Conservation (phyloP, 2,329 filamentous ascomycete species). For the Leptoxyphium fumago region DNA sequence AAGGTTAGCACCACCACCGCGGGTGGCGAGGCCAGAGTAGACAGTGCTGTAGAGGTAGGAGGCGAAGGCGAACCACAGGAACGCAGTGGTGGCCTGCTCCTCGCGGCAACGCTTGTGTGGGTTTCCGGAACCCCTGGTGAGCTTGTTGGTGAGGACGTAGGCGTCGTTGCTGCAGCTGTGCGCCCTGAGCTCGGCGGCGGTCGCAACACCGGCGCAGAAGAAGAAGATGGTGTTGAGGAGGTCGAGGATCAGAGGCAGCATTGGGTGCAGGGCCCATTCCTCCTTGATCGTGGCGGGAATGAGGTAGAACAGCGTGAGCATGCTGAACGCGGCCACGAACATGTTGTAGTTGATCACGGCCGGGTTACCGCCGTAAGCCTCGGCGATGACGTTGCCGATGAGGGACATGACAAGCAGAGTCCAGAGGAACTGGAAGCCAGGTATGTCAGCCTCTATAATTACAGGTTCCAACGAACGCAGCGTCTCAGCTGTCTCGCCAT, state of each 20-base stretch:
- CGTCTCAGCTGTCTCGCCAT: not conserved
- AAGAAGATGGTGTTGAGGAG: constrained; percentile 49
- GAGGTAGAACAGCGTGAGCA: constrained; percentile 51
- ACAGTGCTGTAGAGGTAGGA: constrained; percentile 42
- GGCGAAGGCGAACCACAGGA: constrained; percentile 65
- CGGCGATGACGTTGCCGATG: constrained; percentile 47
- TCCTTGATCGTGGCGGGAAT: constrained; percentile 42
- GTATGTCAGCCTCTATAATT: not conserved
- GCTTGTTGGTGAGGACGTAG: constrained; percentile 25
- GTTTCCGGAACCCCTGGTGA: constrained; percentile 35
- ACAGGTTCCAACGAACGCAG: too few species aligned
- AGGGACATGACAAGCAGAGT: constrained; percentile 46
- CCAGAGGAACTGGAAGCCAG: constrained; percentile 38
- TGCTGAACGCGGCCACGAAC: constrained; percentile 52
- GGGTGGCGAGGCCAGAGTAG: constrained; percentile 40
- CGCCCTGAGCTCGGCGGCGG: constrained; percentile 53
- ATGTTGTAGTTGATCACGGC: constrained; percentile 47
- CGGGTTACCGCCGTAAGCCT: constrained; percentile 35
- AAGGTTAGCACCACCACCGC: constrained; percentile 31
- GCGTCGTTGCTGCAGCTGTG: constrained; percentile 48
- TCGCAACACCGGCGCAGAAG: constrained; percentile 54
- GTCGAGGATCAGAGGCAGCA: constrained; percentile 44
- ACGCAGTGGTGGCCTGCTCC: constrained; percentile 58
- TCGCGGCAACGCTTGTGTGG: constrained; percentile 54
- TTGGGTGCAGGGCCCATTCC: constrained; percentile 33